phyloP scores from a whole-genome alignment of 495 filamentous ascomycete genomes.

The Mytilinidion resinicola region DNA sequence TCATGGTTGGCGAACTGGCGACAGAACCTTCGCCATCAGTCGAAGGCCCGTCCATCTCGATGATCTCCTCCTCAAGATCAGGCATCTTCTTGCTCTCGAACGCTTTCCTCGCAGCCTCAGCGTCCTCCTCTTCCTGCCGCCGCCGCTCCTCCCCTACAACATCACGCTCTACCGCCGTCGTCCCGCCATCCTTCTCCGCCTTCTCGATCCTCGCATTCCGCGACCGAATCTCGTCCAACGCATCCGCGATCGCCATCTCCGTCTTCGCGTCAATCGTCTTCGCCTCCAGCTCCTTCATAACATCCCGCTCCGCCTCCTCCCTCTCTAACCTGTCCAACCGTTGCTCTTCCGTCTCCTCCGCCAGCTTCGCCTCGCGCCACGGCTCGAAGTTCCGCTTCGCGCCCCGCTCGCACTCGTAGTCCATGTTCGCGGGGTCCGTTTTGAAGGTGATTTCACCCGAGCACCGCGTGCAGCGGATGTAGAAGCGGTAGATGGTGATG shows the following conservation, averaged over 20 bases:
- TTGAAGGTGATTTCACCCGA: slow-evolving; percentile 86
- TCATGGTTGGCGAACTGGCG: slow-evolving; percentile 16
- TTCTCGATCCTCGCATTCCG: slow-evolving; percentile 82
- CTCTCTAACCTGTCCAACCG: slow-evolving; percentile 74
- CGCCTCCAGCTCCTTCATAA: slow-evolving; percentile 72
- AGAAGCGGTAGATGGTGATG: slow-evolving; percentile 89
- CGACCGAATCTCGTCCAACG: slow-evolving; percentile 87
- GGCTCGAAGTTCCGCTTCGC: slow-evolving; percentile 91
- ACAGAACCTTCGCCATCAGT: slow-evolving; percentile 18
- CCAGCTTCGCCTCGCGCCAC: slow-evolving; percentile 60
- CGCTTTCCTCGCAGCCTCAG: slow-evolving; percentile 68
- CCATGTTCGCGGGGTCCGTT: slow-evolving; percentile 91
- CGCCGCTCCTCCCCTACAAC: slow-evolving; percentile 51
- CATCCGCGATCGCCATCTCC: slow-evolving; percentile 96
- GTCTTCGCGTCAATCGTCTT: slow-evolving; percentile 89
- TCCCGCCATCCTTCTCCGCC: slow-evolving; percentile 55
- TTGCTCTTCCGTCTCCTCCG: slow-evolving; percentile 79
- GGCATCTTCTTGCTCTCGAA: slow-evolving; percentile 53
- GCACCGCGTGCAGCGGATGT: slow-evolving; percentile 91
- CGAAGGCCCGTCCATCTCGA: slow-evolving; percentile 29
- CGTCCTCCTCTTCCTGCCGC: slow-evolving; percentile 69
- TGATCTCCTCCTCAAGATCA: slow-evolving; percentile 32
- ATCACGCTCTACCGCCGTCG: slow-evolving; percentile 37
- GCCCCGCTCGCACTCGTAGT: slow-evolving; percentile 80
- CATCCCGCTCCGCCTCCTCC: slow-evolving; percentile 60